Base-by-base conservation (phyloP, 805 yeast species). In the Ogataea siamensis region DNA sequence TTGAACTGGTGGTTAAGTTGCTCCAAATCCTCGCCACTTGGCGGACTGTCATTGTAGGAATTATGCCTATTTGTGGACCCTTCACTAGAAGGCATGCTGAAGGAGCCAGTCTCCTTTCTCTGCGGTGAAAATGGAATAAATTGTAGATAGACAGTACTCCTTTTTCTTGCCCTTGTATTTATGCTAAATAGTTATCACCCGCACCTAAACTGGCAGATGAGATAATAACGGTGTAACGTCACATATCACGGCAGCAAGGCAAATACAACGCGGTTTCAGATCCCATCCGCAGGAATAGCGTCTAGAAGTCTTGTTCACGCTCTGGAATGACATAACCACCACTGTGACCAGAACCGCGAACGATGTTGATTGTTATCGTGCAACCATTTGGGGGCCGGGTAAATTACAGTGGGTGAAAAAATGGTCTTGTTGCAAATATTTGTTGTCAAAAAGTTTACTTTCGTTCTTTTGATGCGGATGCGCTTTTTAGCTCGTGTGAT, bases 1-100 rank as follows among this genome's bases (percentile, higher is more conserved):
- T 40, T 40, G 33, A 45, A 47, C 37, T 44, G 51, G 26, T 47
- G 47, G 28, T 44, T 44, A 32, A 47, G 31, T 10, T 40, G 36
- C 7, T 47, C 46, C 12, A 45, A 28, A 10, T 34, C 38, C 21
- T 47, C 48, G 28, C 19, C 15, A 7, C 27, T 21, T 4, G 25
- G 40, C 12, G 43, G 40, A 12, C 28, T 13, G 11, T 31, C 37
- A 5, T 28, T 27, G 18, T 21, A 20, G 11, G 28, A 19, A 16
- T 24, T 33, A 14, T 32, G 29, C 28, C 34, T 17, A 29, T 30
- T 32, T 41, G 38, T 24, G 7, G 29, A 14, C 21, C 39, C 27
- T 24, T 29, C 34, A 23, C 34, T 23, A 2, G 39, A 36, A 29
- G 33, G 39, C 39, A 36, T 36, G 23, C 10, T 24, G 12, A 29